Evolutionary conservation across 2,329 filamentous ascomycete genomes (phyloP).

Genomic region (Lachnellula occidentalis): DNA sequence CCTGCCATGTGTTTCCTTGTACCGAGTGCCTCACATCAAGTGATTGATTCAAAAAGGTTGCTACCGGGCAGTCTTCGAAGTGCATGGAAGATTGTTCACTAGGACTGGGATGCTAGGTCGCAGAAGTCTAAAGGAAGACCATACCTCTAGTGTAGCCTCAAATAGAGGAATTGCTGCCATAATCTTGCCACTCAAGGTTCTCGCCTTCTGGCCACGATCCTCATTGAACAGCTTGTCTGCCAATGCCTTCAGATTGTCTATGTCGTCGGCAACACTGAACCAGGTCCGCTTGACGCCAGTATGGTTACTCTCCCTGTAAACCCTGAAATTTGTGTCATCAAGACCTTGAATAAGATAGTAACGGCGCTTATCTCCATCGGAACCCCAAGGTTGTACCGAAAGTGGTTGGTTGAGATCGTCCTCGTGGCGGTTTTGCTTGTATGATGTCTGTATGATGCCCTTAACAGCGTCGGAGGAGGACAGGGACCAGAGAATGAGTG

Average conservation of each 20-base stretch:
- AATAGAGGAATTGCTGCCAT: slow-evolving; percentile 77
- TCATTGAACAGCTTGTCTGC: slow-evolving; percentile 69
- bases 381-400: slow-evolving; percentile 86
- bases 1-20: too few relatives aligned
- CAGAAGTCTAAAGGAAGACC: slow-evolving; percentile 20
- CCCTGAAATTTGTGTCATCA: slow-evolving; percentile 87
- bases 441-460: slow-evolving; percentile 74
- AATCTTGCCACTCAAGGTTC: slow-evolving; percentile 72
- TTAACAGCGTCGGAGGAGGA: slow-evolving; percentile 82
- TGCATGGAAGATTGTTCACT: background rate
- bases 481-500: slow-evolving; percentile 82
- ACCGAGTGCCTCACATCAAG: too few relatives aligned
- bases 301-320: slow-evolving; percentile 91
- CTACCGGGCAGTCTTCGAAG: background rate
- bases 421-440: slow-evolving; percentile 80
- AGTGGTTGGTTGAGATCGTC: slow-evolving; percentile 77
- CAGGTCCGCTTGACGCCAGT: slow-evolving; percentile 71
- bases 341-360: slow-evolving; percentile 93
- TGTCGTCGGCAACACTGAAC: slow-evolving; percentile 88
- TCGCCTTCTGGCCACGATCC: slow-evolving; percentile 78
- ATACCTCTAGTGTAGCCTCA: slow-evolving; percentile 85
- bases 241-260: slow-evolving; percentile 75
- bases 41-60: background rate
- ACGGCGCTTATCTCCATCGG: slow-evolving; percentile 81
- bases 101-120: background rate